Percentiles rank a stretch among this genome's conserved stretches.
Evolutionary conservation across 768 basidiomycete genomes (phyloP).

Genomic region (Mycena alexandri): DNA sequence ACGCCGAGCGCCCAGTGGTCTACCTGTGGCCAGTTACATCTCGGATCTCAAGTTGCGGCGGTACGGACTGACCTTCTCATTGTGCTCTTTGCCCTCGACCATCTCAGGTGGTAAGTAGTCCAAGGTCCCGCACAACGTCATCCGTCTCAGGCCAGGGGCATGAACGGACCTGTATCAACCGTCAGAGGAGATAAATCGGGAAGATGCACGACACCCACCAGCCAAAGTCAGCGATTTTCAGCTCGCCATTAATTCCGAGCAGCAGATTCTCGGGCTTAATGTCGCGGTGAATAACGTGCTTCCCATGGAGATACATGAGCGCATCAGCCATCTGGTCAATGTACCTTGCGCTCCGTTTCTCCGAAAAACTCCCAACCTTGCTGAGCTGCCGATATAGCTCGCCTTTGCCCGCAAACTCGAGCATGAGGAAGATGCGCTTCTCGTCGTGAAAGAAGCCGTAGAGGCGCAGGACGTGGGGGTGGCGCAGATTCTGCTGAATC

Average conservation of each 20-base stretch:
- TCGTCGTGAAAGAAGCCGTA: slow-evolving; percentile 99
- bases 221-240: slow-evolving; percentile 99
- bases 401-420: slow-evolving; percentile 97
- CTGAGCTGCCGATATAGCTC: slow-evolving; percentile 97
- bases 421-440: slow-evolving; percentile 97
- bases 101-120: slow-evolving; percentile 99
- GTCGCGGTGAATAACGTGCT: slow-evolving; percentile 98
- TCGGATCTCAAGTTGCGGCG: slow-evolving; percentile 45
- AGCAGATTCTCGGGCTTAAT: slow-evolving; percentile 99
- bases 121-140: slow-evolving; percentile 94
- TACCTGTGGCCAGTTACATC: slow-evolving; percentile 63
- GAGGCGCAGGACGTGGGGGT: slow-evolving; percentile 93
- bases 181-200: background rate
- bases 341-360: slow-evolving; percentile 89
- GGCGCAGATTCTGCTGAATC: slow-evolving; percentile 95
- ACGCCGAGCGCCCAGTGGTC: slow-evolving; percentile 98
- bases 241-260: slow-evolving; percentile 93
- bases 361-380: slow-evolving; percentile 88
- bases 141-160: slow-evolving; percentile 89
- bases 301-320: slow-evolving; percentile 88
- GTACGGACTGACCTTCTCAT: slow-evolving; percentile 60
- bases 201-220: slow-evolving; percentile 70
- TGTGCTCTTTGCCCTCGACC: slow-evolving; percentile 93
- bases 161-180: slow-evolving; percentile 67
- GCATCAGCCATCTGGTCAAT: slow-evolving; percentile 99